A percentile compares a stretch with the other conserved stretches of the same genome.
phyloP scores from a whole-genome alignment of 768 basidiomycete species.

The Suillus subalutaceus region DNA sequence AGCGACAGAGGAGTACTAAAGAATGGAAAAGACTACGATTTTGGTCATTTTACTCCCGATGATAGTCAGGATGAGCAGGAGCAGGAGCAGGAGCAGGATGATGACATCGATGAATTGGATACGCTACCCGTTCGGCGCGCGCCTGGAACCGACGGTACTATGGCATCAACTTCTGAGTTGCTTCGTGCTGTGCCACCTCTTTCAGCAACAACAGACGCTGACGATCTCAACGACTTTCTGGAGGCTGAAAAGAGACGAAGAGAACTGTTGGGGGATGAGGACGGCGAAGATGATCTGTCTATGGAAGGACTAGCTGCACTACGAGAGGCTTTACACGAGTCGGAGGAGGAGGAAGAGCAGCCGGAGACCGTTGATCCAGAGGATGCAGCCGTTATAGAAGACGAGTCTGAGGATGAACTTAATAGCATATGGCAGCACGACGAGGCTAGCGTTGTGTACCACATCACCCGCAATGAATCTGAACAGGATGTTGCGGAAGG shows the following conservation, averaged over 20 bases:
- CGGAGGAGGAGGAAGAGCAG: slow-evolving; percentile 14
- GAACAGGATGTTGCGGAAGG: slow-evolving; percentile 19
- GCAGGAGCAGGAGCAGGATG: slow-evolving; percentile 49
- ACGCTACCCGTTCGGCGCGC: slow-evolving; percentile 41
- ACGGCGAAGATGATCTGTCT: slow-evolving; percentile 27
- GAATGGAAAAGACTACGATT: slow-evolving; percentile 41
- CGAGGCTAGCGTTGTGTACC: slow-evolving; percentile 44
- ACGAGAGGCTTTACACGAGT: slow-evolving; percentile 20
- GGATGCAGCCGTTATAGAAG: slow-evolving; percentile 16
- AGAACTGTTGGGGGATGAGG: slow-evolving; percentile 38
- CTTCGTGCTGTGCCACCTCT: slow-evolving; percentile 47
- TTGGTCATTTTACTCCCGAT: slow-evolving; percentile 55
- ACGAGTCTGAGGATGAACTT: slow-evolving; percentile 54
- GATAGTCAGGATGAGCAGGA: slow-evolving; percentile 42
- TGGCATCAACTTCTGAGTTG: slow-evolving; percentile 33
- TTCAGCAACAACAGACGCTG: slow-evolving; percentile 51
- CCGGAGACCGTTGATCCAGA: slow-evolving; percentile 9
- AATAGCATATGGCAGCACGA: slow-evolving; percentile 41
- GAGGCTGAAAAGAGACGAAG: slow-evolving; percentile 60
- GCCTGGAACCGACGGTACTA: slow-evolving; percentile 29
- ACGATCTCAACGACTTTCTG: slow-evolving; percentile 68
- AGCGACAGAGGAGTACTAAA: slow-evolving; percentile 73
- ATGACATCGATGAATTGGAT: slow-evolving; percentile 60
- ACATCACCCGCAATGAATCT: slow-evolving; percentile 22
- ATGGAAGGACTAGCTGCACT: slow-evolving; percentile 20